Evolutionary conservation across 1,284 basidiomycete species (phyloP).

Genomic region (Ceratobasidium sp.): DNA sequence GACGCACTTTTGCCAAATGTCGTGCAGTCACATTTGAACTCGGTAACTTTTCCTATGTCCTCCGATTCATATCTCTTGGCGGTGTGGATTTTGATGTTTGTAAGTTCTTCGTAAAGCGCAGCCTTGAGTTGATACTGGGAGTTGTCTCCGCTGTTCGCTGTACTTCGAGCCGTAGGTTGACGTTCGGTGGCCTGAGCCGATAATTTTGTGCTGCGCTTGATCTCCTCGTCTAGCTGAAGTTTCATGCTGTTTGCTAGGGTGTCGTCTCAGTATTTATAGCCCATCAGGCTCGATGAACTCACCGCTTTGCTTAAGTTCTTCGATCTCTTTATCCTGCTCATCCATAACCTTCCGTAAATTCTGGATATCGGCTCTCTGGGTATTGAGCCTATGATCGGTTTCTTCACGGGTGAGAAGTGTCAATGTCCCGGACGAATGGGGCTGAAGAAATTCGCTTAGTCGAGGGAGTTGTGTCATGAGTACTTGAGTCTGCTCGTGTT

Average conservation of each 20-base stretch:
- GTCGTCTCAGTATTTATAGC: neutral
- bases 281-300: conserved; percentile 42
- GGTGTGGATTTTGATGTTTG: conserved; percentile 64
- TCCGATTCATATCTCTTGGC: conserved; percentile 56
- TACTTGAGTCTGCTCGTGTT: conserved; percentile 66
- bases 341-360: conserved; percentile 62
- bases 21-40: conserved; percentile 49
- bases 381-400: conserved; percentile 63
- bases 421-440: conserved; percentile 62
- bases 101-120: conserved; percentile 69
- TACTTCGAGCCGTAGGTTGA: conserved; percentile 46
- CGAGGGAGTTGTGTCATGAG: conserved; percentile 65
- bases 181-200: conserved; percentile 59
- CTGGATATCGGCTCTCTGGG: conserved; percentile 61
- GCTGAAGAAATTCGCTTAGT: conserved; percentile 63
- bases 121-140: conserved; percentile 59
- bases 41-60: conserved; percentile 49
- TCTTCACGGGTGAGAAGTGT: conserved; percentile 76
- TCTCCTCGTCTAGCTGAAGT: conserved; percentile 67
- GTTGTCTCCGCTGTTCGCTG: conserved; percentile 52
- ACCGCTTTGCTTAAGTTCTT: conserved; percentile 63
- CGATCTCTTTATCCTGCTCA: conserved; percentile 61
- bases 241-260: conserved; percentile 41
- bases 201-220: conserved; percentile 60
- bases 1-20: conserved; percentile 56